Percentiles rank a stretch among this genome's conserved stretches.
Conservation (phyloP, 352 stramenopile species). For the Phytophthora hibernalis region DNA sequence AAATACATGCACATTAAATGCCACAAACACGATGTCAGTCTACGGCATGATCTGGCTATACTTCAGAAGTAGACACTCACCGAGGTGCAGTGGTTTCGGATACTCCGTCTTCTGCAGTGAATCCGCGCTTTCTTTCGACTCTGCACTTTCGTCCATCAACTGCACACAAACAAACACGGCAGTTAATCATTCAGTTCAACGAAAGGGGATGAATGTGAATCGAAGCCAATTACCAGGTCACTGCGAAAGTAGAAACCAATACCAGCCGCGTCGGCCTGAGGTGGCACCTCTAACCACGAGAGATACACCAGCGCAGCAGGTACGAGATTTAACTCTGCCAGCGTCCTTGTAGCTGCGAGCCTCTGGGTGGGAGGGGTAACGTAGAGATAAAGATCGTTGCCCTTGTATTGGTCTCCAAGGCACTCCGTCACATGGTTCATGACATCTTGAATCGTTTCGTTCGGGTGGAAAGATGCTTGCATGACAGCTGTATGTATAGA, state of each 20-base stretch:
- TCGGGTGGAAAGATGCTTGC: conserved; percentile 86
- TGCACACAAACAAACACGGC: conserved; percentile 18
- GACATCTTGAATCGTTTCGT: conserved; percentile 79
- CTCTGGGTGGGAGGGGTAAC: conserved; percentile 80
- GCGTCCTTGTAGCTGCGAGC: conserved; percentile 58
- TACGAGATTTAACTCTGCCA: conserved; percentile 76
- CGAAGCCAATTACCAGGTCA: conserved; percentile 55
- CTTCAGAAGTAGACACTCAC: conserved; percentile 28
- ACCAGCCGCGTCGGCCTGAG: conserved; percentile 21
- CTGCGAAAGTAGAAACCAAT: conserved; percentile 66
- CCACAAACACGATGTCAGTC: conserved; percentile 14
- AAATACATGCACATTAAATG: too few species aligned
- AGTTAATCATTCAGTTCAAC: conserved; percentile 11
- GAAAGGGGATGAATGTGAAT: not conserved
- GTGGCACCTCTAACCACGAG: conserved; percentile 59
- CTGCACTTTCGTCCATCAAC: conserved; percentile 41
- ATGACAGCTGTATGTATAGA: conserved; percentile 58
- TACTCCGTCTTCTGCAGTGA: conserved; percentile 40
- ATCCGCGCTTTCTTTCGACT: conserved; percentile 49
- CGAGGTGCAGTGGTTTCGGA: conserved; percentile 55
- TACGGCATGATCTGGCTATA: not conserved
- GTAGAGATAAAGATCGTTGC: conserved; percentile 75
- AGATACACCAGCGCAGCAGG: conserved; percentile 82
- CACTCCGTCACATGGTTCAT: conserved; percentile 68
- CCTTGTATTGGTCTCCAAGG: conserved; percentile 36